Base-by-base conservation (phyloP, 2,329 filamentous ascomycete genomes). In the Aureobasidium sp. region DNA sequence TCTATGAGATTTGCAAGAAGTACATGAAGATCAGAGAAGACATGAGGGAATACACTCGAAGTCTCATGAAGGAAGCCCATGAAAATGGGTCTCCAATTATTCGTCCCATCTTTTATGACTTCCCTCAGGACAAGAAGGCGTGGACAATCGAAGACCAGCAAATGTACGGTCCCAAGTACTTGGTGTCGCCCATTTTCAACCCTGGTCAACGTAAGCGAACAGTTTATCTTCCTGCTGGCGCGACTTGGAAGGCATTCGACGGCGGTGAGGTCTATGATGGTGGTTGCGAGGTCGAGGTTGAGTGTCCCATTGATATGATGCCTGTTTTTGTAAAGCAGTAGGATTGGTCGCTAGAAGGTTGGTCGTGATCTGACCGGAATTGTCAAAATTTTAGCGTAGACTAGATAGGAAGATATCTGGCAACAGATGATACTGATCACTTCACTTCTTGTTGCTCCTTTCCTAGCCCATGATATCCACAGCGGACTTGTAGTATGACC, bases 101-200 rank as follows among this genome's bases (percentile, higher is more conserved):
- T 68, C 72, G 85, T 13, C 76, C 85, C 0, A 68, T 84, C 11
- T 88, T 88, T 68, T 85, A 85, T 64, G 84, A 85, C 62, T 88
- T 87, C 62, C 84, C 85, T 0, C 62, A 72, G 0, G 85, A 88
- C 62, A 51, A 70, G 13, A 70, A 68, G 61, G 75, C 77, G 16
- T 88, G 85, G 85, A 75, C 79, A 5, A 68, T 85, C 3, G 81
- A 84, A 57, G 78, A 79, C 36, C 79, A 87, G 73, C 88, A 87
- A 67, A 82, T 88, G 79, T 88, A 81, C 66, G 85, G 85, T 0
- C 68, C 72, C 16, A 81, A 79, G 67, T 87, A 86, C 67, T 72
- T 88, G 14, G 78, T 81, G 8, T 80, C 77, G 13, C 85, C 85
- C 0, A 76, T 88, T 0, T 66, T 87, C 61, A 68, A 76, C n/a